Conservation (phyloP, 2,329 filamentous ascomycete species). For the Pseudopithomyces chartarum region DNA sequence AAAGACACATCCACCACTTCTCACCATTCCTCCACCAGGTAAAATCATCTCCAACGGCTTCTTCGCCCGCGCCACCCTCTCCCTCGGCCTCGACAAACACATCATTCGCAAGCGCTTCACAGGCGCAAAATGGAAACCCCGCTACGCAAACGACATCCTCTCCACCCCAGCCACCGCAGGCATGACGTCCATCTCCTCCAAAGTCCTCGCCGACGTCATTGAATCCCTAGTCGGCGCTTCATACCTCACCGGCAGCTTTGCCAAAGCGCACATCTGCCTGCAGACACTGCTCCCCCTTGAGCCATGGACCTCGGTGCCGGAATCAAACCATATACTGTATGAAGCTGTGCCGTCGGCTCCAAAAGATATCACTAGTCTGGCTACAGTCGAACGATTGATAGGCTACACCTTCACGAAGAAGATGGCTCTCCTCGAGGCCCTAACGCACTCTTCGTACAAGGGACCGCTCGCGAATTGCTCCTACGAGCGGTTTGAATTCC, state of each 20-base stretch:
- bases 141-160: slow-evolving; percentile 58
- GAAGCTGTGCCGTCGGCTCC: slow-evolving; percentile 20
- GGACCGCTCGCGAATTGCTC: slow-evolving; percentile 51
- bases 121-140: slow-evolving; percentile 72
- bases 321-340: slow-evolving; percentile 33
- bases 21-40: slow-evolving; percentile 30
- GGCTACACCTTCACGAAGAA: slow-evolving; percentile 73
- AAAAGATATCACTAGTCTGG: slow-evolving; percentile 18
- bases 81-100: slow-evolving; percentile 70
- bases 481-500: slow-evolving; percentile 81
- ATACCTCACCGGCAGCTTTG: slow-evolving; percentile 69
- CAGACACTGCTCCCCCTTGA: slow-evolving; percentile 66
- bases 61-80: slow-evolving; percentile 68
- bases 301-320: slow-evolving; percentile 39
- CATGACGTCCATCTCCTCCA: slow-evolving; percentile 65
- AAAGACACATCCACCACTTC: neutral
- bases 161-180: slow-evolving; percentile 8
- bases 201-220: slow-evolving; percentile 84
- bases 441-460: slow-evolving; percentile 74
- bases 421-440: slow-evolving; percentile 73
- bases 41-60: slow-evolving; percentile 74
- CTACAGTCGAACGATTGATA: slow-evolving; percentile 66
- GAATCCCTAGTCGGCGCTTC: slow-evolving; percentile 83
- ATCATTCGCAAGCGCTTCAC: slow-evolving; percentile 73
- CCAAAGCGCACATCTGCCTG: slow-evolving; percentile 68